Base-by-base conservation (phyloP, 2,329 filamentous ascomycete species). In the Colletotrichum brevisporum region DNA sequence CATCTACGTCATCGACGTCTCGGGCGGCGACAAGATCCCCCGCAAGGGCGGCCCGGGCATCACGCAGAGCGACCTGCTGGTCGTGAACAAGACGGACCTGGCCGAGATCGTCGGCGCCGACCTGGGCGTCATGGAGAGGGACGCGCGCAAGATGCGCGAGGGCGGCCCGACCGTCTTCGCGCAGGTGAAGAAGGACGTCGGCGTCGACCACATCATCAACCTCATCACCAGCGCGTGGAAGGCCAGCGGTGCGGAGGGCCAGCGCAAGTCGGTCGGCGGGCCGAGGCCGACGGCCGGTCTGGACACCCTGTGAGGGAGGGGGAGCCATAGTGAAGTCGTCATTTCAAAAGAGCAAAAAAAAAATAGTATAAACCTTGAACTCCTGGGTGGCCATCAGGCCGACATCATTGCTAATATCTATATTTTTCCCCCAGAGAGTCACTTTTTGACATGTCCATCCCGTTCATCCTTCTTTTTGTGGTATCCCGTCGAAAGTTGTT, bases 1-100 rank as follows among this genome's bases (percentile, higher is more conserved):
- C 81, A 92, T 99, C 82, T 99, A 99, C 80, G 96, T 99, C 36
- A 98, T 99, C 75, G 96, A 99, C 81, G 96, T 99, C 18, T 93
- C 91, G 64, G 96, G 96, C 24, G 96, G 96, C 13, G 96, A 99
- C 81, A 99, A 99, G 88, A 92, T 99, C 58, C 96, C 96, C 0
- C 84, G 96, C 31, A 99, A 99, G 84, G 96, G 96, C 31, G 96
- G 96, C 0, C 96, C 96, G 0, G 96, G 96, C 1, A 99, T 99
- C 79, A 99, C 96, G 5, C 95, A 98, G 83, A 96, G 93, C 75
- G 96, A 99, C 77, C 79, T 99, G 79, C 82, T 99, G 72, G 88
- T 99, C 21, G 94, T 99, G 59, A 99, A 99, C 82, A 99, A 99
- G 90, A 97, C 95, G 52, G 96, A 99, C 82, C 81, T 99, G 73